A percentile compares a stretch with the other conserved stretches of the same genome.
These are phyloP conservation scores for Myxozyma monticola DNA, from an alignment of 805 yeast species.

Conservation along the genomic window DNA sequence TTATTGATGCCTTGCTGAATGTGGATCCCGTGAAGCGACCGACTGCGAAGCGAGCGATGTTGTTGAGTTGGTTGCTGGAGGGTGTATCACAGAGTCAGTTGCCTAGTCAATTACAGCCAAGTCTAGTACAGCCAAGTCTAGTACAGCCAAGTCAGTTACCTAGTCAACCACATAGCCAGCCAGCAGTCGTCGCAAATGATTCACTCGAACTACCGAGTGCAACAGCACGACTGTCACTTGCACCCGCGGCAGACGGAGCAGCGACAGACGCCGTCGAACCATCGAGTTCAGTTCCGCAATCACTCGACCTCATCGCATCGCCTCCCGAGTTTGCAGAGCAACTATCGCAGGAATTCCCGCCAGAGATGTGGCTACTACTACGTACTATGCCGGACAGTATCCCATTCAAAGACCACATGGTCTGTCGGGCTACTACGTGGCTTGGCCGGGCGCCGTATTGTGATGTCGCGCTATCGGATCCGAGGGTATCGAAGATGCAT, in stretches of 20 bases:
- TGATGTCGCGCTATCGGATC: conserved; percentile 64
- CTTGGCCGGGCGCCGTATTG: conserved; percentile 65
- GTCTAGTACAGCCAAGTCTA: neutral
- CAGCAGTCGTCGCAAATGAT: neutral
- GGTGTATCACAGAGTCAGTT: neutral
- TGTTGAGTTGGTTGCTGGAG: conserved; percentile 73
- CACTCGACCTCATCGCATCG: too few species aligned
- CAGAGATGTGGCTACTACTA: conserved; percentile 65
- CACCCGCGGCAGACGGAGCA: neutral
- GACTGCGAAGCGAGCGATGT: conserved; percentile 72
- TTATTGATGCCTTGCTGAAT: conserved; percentile 67
- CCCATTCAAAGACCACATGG: conserved; percentile 49
- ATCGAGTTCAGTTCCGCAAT: neutral
- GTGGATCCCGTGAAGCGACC: conserved; percentile 74
- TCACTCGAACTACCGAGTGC: neutral
- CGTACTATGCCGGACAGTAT: conserved; percentile 52
- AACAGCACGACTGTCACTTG: conserved; percentile 2
- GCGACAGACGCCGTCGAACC: neutral
- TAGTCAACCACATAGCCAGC: neutral
- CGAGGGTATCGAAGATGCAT: conserved; percentile 79
- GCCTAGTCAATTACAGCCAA: neutral
- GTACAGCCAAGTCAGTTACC: neutral
- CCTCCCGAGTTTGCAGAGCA: too few species aligned
- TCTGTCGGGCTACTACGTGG: conserved; percentile 67
- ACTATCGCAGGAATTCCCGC: conserved; percentile 44